A percentile compares a stretch with the other conserved stretches of the same genome.
These are phyloP conservation scores for Erysimum cheiri DNA, from an alignment of 441 rosid genomes.

Conservation along the genomic window DNA sequence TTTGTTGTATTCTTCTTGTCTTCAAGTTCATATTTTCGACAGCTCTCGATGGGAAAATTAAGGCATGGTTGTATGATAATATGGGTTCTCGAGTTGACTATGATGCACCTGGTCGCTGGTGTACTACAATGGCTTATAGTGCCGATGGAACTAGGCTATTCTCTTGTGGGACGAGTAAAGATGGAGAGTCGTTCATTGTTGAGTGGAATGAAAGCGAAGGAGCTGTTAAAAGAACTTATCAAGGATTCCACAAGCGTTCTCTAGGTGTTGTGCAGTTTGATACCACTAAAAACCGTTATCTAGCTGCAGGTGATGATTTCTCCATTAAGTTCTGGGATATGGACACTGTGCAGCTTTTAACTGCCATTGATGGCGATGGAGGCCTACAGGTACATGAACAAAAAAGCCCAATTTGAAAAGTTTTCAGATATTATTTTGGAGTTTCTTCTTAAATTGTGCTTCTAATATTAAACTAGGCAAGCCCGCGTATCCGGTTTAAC, in stretches of 20 bases:
- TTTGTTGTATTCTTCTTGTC: constrained; percentile 36
- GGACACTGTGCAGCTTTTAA: constrained; percentile 73
- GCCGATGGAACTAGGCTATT: constrained; percentile 94
- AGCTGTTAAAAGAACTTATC: constrained; percentile 76
- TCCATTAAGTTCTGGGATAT: constrained; percentile 85
- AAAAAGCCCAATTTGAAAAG: constrained; percentile 5
- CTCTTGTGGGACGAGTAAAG: constrained; percentile 86
- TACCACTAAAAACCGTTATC: constrained; percentile 72
- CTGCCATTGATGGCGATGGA: constrained; percentile 69
- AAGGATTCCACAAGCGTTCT: constrained; percentile 77
- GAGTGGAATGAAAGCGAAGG: constrained; percentile 95
- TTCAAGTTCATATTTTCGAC: constrained; percentile 92
- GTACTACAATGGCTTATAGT: constrained; percentile 98
- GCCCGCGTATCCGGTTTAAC: constrained; percentile 92
- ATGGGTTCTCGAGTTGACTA: constrained; percentile 95
- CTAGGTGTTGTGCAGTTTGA: constrained; percentile 81
- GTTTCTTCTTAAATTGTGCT: background rate
- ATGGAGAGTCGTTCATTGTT: constrained; percentile 74
- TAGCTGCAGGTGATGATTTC: constrained; percentile 86
- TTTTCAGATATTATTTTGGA: constrained; percentile 12
- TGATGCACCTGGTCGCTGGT: constrained; percentile 98
- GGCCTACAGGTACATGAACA: constrained; percentile 58
- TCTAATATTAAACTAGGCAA: constrained; percentile 54
- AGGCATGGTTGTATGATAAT: constrained; percentile 97
- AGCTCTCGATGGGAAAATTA: constrained; percentile 94